Evolutionary conservation across 108 stramenopile genomes (phyloP).

Genomic region (Stephanodiscus triporus): DNA sequence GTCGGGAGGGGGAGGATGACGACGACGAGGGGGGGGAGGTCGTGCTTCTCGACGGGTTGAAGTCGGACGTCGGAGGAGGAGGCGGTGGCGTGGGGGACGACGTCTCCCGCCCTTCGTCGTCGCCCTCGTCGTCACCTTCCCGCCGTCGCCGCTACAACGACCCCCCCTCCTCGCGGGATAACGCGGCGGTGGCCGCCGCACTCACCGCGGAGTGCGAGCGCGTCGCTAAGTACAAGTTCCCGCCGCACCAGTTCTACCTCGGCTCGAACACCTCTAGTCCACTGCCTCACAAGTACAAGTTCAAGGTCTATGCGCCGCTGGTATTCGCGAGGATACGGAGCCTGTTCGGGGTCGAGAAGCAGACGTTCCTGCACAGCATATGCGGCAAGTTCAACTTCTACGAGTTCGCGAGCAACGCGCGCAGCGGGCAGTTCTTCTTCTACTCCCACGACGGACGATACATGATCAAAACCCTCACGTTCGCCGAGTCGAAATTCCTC

Average conservation of each 20-base stretch:
- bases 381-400: slow-evolving; percentile 88
- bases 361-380: slow-evolving; percentile 79
- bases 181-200: slow-evolving; percentile 13
- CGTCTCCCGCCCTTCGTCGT: no score
- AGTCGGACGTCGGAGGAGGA: not conserved
- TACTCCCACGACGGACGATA: slow-evolving; percentile 90
- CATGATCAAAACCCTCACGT: slow-evolving; percentile 88
- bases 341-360: slow-evolving; percentile 68
- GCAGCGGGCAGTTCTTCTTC: slow-evolving; percentile 91
- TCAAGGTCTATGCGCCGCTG: slow-evolving; percentile 85
- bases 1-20: slow-evolving; percentile 9
- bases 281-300: slow-evolving; percentile 77
- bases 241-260: slow-evolving; percentile 43
- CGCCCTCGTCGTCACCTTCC: not conserved
- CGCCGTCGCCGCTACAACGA: not conserved
- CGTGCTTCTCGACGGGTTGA: not conserved
- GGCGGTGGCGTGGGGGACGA: not conserved
- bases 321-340: slow-evolving; percentile 68
- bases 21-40: not conserved
- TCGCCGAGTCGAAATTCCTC: slow-evolving; percentile 84
- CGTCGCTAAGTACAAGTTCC: slow-evolving; percentile 52
- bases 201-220: slow-evolving; percentile 42
- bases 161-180: not conserved
- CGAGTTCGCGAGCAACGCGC: slow-evolving; percentile 91
- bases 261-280: slow-evolving; percentile 41